A percentile compares a stretch with the other conserved stretches of the same genome.
These are phyloP conservation scores for Straminergon stramineum DNA, from an alignment of 225 moss, liverwort and hornwort species.

Conservation along the genomic window DNA sequence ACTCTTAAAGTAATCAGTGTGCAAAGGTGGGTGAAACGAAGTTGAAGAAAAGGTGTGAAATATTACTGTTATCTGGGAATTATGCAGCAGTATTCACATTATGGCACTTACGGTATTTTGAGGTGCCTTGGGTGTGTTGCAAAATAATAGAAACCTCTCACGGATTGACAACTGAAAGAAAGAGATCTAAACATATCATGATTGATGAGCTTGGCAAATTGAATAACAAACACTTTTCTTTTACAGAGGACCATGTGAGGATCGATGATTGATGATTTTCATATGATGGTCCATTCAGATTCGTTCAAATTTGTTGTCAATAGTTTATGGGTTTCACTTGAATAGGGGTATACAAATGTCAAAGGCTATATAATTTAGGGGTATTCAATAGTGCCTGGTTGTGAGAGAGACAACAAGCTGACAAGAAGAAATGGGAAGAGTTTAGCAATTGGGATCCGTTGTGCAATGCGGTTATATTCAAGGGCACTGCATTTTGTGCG, in stretches of 20 bases:
- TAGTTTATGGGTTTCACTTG: too few relatives aligned
- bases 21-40: not conserved
- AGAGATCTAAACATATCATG: not conserved
- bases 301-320: not conserved
- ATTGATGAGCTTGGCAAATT: not conserved
- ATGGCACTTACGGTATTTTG: not conserved
- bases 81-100: not conserved
- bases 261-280: not conserved
- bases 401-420: not conserved
- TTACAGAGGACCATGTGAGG: too few relatives aligned
- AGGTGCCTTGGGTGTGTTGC: not conserved
- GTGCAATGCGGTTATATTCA: too few relatives aligned
- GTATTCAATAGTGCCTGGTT: rapidly evolving
- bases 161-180: not conserved
- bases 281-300: not conserved
- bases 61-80: not conserved
- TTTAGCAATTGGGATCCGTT: not conserved
- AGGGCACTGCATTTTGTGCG: too few relatives aligned
- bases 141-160: not conserved
- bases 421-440: not conserved
- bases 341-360: not conserved
- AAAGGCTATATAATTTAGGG: not conserved
- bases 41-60: not conserved
- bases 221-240: too few relatives aligned
- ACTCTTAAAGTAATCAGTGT: not conserved